Conservation (phyloP, 768 basidiomycete species). For the Hygrophorus pudorinus region DNA sequence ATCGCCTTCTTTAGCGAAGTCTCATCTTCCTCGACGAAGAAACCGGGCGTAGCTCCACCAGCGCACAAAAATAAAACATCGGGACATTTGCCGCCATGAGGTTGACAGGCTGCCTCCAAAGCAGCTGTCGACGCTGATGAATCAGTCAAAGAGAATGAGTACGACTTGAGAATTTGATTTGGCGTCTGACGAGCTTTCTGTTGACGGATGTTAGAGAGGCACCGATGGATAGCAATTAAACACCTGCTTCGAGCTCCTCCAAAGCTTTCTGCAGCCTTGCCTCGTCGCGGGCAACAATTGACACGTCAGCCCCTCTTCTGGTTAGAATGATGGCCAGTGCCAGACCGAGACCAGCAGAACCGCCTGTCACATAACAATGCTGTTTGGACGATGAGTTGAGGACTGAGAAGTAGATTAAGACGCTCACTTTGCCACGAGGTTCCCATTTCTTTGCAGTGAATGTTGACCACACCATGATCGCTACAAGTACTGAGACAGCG, state of each 20-base stretch:
- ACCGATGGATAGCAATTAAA: neutral
- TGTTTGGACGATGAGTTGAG: constrained; percentile 14
- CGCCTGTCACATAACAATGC: constrained; percentile 75
- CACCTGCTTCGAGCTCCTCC: constrained; percentile 42
- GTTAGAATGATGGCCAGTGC: constrained; percentile 52
- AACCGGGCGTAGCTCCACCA: constrained; percentile 49
- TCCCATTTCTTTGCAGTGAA: constrained; percentile 30
- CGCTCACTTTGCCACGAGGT: constrained; percentile 28
- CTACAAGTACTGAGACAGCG: neutral
- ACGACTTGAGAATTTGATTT: constrained; percentile 41
- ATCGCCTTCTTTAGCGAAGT: constrained; percentile 43
- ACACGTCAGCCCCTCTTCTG: constrained; percentile 53
- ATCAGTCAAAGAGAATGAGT: constrained; percentile 47
- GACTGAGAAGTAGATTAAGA: neutral
- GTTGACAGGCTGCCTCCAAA: constrained; percentile 37
- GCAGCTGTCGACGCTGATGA: constrained; percentile 37
- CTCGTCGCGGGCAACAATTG: constrained; percentile 55
- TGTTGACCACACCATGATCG: constrained; percentile 10
- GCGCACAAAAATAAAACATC: constrained; percentile 64
- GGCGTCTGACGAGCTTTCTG: constrained; percentile 37
- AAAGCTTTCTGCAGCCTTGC: constrained; percentile 44
- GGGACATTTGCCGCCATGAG: constrained; percentile 38
- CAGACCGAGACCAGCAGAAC: constrained; percentile 57
- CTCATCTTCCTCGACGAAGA: constrained; percentile 46
- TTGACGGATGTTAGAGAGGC: neutral